Conservation (phyloP, 2,329 filamentous ascomycete species). For the Colletotrichum theobromicola region DNA sequence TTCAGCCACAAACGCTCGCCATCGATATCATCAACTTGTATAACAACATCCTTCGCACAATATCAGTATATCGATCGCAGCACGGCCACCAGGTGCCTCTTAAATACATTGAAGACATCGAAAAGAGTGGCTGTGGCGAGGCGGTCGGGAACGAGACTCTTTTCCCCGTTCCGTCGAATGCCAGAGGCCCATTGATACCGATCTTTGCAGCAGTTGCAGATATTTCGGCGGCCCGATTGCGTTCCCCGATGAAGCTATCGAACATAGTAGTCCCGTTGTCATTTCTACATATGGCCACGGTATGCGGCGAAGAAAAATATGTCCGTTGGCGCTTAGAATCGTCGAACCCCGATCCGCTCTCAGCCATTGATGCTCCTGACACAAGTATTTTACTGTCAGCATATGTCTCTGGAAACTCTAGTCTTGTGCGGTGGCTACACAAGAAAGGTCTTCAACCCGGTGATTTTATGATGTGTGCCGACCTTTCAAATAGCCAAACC, state of each 20-base stretch:
- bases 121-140: background rate
- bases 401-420: background rate
- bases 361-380: background rate
- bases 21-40: background rate
- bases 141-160: fast-evolving
- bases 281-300: background rate
- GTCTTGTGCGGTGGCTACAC: background rate
- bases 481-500: fast-evolving
- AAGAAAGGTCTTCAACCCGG: background rate
- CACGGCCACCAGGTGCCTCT: fast-evolving
- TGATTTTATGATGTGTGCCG: background rate
- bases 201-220: no score
- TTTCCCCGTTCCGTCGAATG: background rate
- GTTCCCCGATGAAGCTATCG: no score
- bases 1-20: no score
- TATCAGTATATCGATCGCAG: fast-evolving
- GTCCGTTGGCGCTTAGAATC: background rate
- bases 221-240: no score
- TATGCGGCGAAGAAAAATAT: background rate
- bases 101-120: background rate
- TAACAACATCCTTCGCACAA: fast-evolving
- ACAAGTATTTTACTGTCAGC: background rate
- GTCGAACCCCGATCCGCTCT: fast-evolving
- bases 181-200: background rate
- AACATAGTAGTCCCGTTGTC: fast-evolving